These are phyloP conservation scores for Gnaphalium uliginosum DNA, from an alignment of 129 eudicot genomes.

Conservation along the genomic window DNA sequence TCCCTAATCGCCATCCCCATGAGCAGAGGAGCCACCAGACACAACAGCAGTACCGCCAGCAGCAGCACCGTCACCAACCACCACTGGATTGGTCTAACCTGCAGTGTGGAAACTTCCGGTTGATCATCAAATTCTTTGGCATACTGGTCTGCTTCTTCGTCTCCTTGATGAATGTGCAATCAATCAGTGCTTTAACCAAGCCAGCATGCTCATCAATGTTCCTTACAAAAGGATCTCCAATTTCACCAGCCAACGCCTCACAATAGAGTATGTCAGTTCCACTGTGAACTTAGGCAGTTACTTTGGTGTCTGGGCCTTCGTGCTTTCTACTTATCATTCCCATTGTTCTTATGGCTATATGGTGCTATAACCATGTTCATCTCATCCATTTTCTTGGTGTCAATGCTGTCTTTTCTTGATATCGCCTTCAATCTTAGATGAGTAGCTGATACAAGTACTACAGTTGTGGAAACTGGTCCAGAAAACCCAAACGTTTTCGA, in stretches of 20 bases:
- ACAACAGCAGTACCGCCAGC: conserved; percentile 11
- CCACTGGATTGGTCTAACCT: conserved; percentile 30
- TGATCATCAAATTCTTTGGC: conserved; percentile 64
- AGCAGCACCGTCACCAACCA: conserved; percentile 12
- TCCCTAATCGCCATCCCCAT: conserved; percentile 80
- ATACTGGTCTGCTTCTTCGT: conserved; percentile 72
- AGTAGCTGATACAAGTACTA: conserved; percentile 22
- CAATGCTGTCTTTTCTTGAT: conserved; percentile 63
- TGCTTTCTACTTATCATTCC: conserved; percentile 75
- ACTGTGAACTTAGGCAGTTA: conserved; percentile 68
- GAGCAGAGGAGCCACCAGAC: conserved; percentile 37
- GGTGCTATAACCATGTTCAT: conserved; percentile 83
- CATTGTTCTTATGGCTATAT: conserved; percentile 75
- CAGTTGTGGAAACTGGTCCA: conserved; percentile 21
- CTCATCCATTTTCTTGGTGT: conserved; percentile 52
- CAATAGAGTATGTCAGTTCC: conserved; percentile 57
- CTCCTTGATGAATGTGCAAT: conserved; percentile 73
- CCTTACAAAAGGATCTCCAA: conserved; percentile 46
- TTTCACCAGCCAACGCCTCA: conserved; percentile 35
- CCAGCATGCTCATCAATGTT: conserved; percentile 79
- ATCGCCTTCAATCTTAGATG: conserved; percentile 40
- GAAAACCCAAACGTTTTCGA: background rate
- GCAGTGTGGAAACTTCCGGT: conserved; percentile 50
- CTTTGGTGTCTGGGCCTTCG: conserved; percentile 79
- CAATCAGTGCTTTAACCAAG: conserved; percentile 86